These are phyloP conservation scores for Gastrodia elata DNA, from an alignment of 106 monocot genomes.

Conservation along the genomic window DNA sequence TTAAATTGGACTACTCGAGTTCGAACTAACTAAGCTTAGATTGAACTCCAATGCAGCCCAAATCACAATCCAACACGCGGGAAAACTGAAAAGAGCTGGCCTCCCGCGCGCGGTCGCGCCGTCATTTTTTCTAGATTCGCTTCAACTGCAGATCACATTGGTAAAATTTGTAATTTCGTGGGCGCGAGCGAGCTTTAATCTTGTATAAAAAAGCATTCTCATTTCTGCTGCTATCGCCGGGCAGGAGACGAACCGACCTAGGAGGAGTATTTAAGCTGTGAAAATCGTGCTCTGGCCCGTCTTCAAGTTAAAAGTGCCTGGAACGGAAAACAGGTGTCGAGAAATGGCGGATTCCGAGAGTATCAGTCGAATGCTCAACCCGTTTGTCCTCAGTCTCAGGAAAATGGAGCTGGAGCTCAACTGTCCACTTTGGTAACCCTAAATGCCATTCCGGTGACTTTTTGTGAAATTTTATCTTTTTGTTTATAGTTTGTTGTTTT, in stretches of 20 bases:
- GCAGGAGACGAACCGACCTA: no score
- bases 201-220: no score
- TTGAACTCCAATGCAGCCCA: no score
- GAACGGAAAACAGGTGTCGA: not conserved
- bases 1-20: no score
- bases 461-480: not conserved
- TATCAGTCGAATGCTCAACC: slow-evolving; percentile 5
- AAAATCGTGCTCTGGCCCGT: not conserved
- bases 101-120: not conserved
- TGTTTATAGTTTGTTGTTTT: not conserved
- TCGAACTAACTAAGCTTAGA: no score
- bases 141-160: not conserved
- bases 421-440: slow-evolving; percentile 9
- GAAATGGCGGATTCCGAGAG: not conserved
- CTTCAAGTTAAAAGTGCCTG: not conserved
- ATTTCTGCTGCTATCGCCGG: not conserved
- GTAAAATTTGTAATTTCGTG: not conserved
- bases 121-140: not conserved
- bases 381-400: slow-evolving; percentile 1
- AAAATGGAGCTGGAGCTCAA: slow-evolving; percentile 7
- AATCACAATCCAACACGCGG: no score
- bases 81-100: not conserved
- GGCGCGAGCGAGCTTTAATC: no score
- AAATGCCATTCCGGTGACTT: not conserved
- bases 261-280: not conserved